A percentile compares a stretch with the other conserved stretches of the same genome.
Evolutionary conservation across 2,329 filamentous ascomycete genomes (phyloP).

Genomic region (Corinectria fuckeliana): DNA sequence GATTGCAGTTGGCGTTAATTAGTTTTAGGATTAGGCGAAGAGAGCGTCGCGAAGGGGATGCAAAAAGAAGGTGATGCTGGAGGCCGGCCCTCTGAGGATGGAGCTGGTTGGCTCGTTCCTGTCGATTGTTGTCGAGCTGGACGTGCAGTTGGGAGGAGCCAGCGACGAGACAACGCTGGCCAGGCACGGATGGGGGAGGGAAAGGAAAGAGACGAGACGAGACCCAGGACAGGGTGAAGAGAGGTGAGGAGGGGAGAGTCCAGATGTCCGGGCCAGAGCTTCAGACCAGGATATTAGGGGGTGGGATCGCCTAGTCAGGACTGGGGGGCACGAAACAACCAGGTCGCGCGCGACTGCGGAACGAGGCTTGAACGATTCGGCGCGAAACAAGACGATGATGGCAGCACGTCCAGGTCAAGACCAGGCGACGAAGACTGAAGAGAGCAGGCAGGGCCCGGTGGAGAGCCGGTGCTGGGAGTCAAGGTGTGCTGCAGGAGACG

Average conservation of each 20-base stretch:
- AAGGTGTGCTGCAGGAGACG: not conserved
- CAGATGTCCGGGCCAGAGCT: conserved; percentile 22
- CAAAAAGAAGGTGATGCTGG: conserved; percentile 32
- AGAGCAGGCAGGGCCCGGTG: not conserved
- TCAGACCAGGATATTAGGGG: conserved; percentile 23
- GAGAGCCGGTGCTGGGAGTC: not conserved
- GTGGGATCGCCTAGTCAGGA: conserved; percentile 9
- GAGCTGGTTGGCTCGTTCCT: conserved; percentile 35
- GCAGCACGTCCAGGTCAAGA: not conserved
- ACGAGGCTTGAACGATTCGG: conserved; percentile 2
- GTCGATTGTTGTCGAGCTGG: conserved; percentile 34
- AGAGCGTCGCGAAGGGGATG: conserved; percentile 27
- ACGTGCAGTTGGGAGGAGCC: conserved; percentile 31
- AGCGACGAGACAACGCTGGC: conserved; percentile 35
- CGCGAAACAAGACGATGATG: not conserved
- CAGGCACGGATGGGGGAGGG: conserved; percentile 32
- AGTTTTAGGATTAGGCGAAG: conserved; percentile 37
- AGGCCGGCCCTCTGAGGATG: conserved; percentile 26
- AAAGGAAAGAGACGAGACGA: conserved; percentile 25
- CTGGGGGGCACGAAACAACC: not conserved
- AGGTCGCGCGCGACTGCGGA: not conserved
- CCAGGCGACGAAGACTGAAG: not conserved
- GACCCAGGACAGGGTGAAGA: conserved; percentile 19
- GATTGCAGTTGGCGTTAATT: conserved; percentile 36
- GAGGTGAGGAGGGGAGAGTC: conserved; percentile 20